Evolutionary conservation across 129 eudicot species (phyloP).

Genomic region (Tanacetum coccineum): DNA sequence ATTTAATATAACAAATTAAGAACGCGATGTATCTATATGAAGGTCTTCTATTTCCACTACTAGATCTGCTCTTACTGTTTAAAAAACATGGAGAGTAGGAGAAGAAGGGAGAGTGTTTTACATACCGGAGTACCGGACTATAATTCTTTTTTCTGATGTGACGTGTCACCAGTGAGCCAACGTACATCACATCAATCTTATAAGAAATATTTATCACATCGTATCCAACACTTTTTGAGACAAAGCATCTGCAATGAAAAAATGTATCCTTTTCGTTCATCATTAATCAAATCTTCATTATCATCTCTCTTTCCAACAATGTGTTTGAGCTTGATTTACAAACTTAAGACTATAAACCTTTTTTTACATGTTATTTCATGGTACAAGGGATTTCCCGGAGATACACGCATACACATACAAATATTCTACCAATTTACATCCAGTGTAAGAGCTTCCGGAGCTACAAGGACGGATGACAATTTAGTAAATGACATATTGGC

Average conservation of each 20-base stretch:
- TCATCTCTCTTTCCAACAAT: slow-evolving; percentile 13
- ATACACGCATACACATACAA: slow-evolving; percentile 12
- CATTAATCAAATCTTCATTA: slow-evolving; percentile 20
- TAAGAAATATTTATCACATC: neutral
- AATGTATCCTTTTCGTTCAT: slow-evolving; percentile 15
- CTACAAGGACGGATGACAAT: slow-evolving; percentile 60
- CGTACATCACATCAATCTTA: neutral
- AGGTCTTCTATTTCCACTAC: neutral
- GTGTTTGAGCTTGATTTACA: slow-evolving; percentile 29
- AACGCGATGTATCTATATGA: neutral
- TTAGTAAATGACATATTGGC: slow-evolving; percentile 72
- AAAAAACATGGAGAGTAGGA: neutral
- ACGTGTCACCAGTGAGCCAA: neutral
- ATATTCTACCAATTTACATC: slow-evolving; percentile 71
- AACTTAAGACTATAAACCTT: slow-evolving; percentile 22
- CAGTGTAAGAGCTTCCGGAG: slow-evolving; percentile 74
- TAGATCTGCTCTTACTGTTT: neutral
- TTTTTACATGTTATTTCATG: slow-evolving; percentile 31
- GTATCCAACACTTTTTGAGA: slow-evolving; percentile 14
- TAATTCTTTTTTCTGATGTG: neutral
- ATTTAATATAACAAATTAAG: neutral
- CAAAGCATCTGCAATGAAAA: slow-evolving; percentile 21
- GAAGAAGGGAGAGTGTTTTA: neutral
- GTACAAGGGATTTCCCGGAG: slow-evolving; percentile 12
- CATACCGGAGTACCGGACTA: neutral